Evolutionary conservation across 148 eudicot genomes (phyloP).

Genomic region (Vaccinium darrowii): DNA sequence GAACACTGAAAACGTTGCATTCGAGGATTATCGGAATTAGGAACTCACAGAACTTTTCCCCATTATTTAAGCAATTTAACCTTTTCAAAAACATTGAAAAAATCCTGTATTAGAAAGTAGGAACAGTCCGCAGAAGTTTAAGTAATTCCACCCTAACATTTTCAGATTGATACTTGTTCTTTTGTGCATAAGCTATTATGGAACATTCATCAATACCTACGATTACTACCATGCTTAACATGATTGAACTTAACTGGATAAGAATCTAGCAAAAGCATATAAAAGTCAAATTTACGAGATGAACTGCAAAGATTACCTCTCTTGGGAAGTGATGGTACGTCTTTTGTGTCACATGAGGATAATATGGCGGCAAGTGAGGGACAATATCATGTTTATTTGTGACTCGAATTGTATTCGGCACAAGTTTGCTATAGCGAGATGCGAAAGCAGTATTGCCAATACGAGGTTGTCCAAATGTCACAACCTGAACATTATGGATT

Average conservation of each 20-base stretch:
- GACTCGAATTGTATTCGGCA: conserved; percentile 83
- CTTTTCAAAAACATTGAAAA: neutral
- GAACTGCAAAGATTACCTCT: conserved; percentile 53
- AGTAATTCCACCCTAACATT: neutral
- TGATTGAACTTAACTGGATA: neutral
- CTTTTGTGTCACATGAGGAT: conserved; percentile 62
- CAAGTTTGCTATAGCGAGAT: conserved; percentile 51
- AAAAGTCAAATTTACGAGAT: neutral
- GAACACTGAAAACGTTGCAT: neutral
- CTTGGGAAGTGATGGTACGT: conserved; percentile 91
- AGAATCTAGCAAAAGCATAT: conserved; percentile 4
- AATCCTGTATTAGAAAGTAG: neutral
- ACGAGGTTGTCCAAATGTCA: conserved; percentile 96
- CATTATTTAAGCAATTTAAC: neutral
- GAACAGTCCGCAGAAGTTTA: neutral
- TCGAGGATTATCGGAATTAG: neutral
- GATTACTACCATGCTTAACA: neutral
- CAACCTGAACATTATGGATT: conserved; percentile 56
- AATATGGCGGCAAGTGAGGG: conserved; percentile 95
- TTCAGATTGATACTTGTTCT: neutral
- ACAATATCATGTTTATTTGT: conserved; percentile 84
- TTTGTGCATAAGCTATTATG: neutral
- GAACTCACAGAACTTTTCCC: neutral
- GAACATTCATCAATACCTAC: neutral
- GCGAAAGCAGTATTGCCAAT: conserved; percentile 87